These are phyloP conservation scores for Penicillium palitans DNA, from an alignment of 2,329 filamentous ascomycete genomes.

Conservation along the genomic window DNA sequence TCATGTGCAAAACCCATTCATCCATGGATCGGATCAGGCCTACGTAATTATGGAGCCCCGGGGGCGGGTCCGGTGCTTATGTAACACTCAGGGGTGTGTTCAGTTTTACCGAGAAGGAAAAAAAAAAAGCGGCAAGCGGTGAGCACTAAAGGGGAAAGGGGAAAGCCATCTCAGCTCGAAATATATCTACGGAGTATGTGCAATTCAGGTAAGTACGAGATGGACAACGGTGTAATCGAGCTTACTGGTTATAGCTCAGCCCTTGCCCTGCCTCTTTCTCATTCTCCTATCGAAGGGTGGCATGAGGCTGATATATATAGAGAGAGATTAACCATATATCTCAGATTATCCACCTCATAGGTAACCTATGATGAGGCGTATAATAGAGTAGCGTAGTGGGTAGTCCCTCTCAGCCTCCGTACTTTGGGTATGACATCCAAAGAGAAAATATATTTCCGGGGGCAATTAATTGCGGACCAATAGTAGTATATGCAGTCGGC, in stretches of 20 bases:
- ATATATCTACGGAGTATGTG: neutral
- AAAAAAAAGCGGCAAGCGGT: neutral
- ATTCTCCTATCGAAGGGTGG: neutral
- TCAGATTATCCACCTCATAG: neutral
- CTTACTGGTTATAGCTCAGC: neutral
- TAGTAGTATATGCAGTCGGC: neutral
- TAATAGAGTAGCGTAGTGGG: neutral
- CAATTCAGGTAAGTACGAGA: neutral
- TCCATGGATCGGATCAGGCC: neutral
- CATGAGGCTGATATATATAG: neutral
- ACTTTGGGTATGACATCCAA: neutral
- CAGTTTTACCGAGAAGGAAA: neutral
- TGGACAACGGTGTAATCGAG: neutral
- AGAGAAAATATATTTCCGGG: neutral
- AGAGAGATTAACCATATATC: neutral
- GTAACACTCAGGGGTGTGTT: neutral
- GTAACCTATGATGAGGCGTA: neutral
- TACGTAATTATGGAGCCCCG: neutral
- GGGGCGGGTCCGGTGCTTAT: neutral
- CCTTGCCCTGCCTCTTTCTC: neutral
- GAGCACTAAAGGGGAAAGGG: neutral
- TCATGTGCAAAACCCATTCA: no score
- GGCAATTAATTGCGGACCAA: neutral
- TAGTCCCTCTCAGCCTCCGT: neutral
- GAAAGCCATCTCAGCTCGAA: neutral